These are phyloP conservation scores for Syncephalastrum racemosum DNA, from an alignment of 371 early-diverging fungal species.

Conservation along the genomic window DNA sequence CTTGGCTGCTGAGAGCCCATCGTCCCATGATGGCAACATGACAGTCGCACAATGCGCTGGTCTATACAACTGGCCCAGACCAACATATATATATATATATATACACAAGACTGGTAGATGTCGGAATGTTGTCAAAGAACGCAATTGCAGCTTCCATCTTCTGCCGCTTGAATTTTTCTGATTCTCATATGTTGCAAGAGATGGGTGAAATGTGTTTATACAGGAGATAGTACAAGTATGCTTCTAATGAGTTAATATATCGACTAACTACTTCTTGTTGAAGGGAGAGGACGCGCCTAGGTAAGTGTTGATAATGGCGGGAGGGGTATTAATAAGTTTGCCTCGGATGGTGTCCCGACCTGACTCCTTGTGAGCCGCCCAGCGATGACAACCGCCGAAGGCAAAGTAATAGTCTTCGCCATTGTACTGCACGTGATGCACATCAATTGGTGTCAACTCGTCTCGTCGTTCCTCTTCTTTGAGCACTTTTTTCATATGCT, in stretches of 20 bases:
- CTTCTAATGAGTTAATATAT: too few relatives aligned
- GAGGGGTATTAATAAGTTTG: conserved; percentile 43
- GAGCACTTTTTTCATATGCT: conserved; percentile 33
- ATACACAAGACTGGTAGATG: background rate
- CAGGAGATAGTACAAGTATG: too few relatives aligned
- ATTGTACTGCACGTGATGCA: conserved; percentile 42
- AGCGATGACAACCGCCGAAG: conserved; percentile 52
- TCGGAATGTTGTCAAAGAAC: background rate
- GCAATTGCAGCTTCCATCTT: background rate
- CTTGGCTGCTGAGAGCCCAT: too few relatives aligned
- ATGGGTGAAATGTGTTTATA: background rate
- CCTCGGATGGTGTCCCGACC: conserved; percentile 39
- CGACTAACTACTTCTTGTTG: conserved; percentile 19
- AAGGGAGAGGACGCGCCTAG: conserved; percentile 46
- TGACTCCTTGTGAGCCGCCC: conserved; percentile 49
- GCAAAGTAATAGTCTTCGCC: conserved; percentile 50
- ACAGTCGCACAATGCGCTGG: background rate
- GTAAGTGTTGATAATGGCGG: conserved; percentile 38
- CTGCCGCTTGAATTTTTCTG: too few relatives aligned
- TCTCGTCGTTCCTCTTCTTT: conserved; percentile 24
- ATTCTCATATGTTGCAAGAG: too few relatives aligned
- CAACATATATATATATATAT: background rate
- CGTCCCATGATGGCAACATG: conserved; percentile 1
- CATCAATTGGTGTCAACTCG: conserved; percentile 48
- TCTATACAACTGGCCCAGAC: background rate